Conservation (phyloP, 805 yeast species). For the Wickerhamomyces ciferrii region DNA sequence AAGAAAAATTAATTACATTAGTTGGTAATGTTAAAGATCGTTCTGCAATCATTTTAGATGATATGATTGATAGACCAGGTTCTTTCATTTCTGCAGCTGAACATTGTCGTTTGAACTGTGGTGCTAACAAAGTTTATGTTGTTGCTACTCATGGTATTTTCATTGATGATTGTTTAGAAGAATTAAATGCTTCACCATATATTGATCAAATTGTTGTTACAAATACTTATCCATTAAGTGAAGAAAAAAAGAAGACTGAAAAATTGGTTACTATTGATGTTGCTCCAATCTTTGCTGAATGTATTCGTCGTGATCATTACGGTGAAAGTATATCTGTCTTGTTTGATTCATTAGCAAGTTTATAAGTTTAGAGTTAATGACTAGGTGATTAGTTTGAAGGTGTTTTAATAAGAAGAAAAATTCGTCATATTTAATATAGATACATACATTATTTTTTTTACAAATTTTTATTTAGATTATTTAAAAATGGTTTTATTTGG, state of each 20-base stretch:
- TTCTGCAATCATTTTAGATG: conserved; percentile 92
- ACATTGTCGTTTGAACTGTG: conserved; percentile 92
- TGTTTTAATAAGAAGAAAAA: background rate
- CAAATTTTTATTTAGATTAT: background rate
- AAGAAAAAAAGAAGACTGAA: conserved; percentile 50
- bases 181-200: conserved; percentile 68
- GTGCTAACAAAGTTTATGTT: conserved; percentile 85
- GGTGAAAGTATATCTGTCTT: conserved; percentile 95
- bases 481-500: background rate
- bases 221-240: conserved; percentile 87
- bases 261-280: conserved; percentile 89
- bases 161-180: conserved; percentile 80
- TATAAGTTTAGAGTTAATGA: conserved; percentile 12
- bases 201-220: conserved; percentile 93
- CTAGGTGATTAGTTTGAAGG: background rate
- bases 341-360: conserved; percentile 76
- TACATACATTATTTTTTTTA: background rate
- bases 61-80: conserved; percentile 93
- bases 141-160: conserved; percentile 96
- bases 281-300: conserved; percentile 93
- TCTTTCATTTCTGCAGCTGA: conserved; percentile 97
- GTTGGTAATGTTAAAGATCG: conserved; percentile 94
- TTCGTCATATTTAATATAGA: no score
- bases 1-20: conserved; percentile 85
- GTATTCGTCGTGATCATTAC: conserved; percentile 97